These are phyloP conservation scores for Chlorella variabilis DNA, from an alignment of 163 green algal genomes.

Conservation along the genomic window DNA sequence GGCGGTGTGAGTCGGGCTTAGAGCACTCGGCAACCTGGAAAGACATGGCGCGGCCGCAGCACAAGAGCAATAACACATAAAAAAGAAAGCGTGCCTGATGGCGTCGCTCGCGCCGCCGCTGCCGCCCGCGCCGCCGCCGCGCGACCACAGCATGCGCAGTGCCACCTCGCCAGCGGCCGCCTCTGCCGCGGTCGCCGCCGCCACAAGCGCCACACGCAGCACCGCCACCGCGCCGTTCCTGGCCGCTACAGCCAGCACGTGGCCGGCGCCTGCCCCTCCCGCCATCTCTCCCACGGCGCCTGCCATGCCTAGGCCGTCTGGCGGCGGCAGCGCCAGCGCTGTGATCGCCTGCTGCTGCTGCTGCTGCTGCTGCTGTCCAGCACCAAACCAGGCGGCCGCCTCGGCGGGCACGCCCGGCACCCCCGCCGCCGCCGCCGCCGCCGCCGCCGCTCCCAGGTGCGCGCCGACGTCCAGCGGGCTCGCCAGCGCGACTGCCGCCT, in stretches of 20 bases:
- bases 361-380: not conserved
- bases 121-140: not conserved
- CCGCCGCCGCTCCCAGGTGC: not conserved
- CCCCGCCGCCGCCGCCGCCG: not conserved
- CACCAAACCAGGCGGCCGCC: not conserved
- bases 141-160: constrained; percentile 7
- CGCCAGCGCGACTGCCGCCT: not conserved
- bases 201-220: not conserved
- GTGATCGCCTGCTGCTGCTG: not conserved
- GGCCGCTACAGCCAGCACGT: constrained; percentile 13
- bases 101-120: not conserved
- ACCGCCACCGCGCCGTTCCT: not conserved
- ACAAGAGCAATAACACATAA: too few species aligned
- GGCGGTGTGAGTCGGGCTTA: not conserved
- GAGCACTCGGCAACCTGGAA: too few species aligned
- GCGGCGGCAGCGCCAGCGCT: constrained; percentile 1
- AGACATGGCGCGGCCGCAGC: too few species aligned
- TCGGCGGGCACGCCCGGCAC: not conserved
- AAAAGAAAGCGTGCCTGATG: constrained; percentile 11
- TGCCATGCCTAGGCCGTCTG: not conserved
- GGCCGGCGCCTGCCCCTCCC: not conserved
- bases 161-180: not conserved
- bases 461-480: constrained; percentile 1
- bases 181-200: not conserved
- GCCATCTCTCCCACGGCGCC: not conserved